Evolutionary conservation across 805 yeast species (phyloP), one percentile per base, ranked within the genome.

Genomic region (Candida chilensis): DNA sequence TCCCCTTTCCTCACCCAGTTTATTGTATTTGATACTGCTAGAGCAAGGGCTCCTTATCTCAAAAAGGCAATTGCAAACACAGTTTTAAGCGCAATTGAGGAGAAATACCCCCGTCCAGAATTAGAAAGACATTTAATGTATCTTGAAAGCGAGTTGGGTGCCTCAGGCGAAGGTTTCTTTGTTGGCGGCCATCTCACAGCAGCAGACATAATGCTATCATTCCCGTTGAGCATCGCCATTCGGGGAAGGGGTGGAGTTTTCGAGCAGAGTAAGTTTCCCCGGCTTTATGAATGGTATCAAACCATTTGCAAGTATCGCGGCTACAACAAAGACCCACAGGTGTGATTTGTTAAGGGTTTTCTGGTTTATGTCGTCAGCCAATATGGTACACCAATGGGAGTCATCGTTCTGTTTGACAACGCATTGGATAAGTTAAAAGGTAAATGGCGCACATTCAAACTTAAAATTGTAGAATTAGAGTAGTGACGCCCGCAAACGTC

Each of bases 181-280:
- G 64, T 59, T 7, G 65, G 64, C 3, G 40, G 52, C 32, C 48
- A 45, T 31, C 44, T 60, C 33, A 47, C 60, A 2, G 64, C 48
- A 1, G 67, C 66, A 1, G 67, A 60, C 35, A 41, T 60, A 16
- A 52, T 59, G 5, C 41, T 59, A 28, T 50, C 52, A 25, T 60
- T 55, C 40, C 65, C 66, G 0, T 32, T 59, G 7, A 6, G 6
- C 6, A 6, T 36, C 33, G 30, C 32, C 35, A 6, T 38, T 37
- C 30, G 12, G 40, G 5, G 38, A 41, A 15, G 30, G 28, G 28
- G 28, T 13, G 24, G 29, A 5, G 22, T 16, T 20, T 12, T 17
- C 22, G 29, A 12, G 14, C 11, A 27, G 16, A 16, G 5, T 5
- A 17, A 27, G 24, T 27, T 15, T 16, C 24, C 29, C n/a, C 9